Evolutionary conservation across 768 basidiomycete species (phyloP).

Genomic region (Fomitopsis serialis): DNA sequence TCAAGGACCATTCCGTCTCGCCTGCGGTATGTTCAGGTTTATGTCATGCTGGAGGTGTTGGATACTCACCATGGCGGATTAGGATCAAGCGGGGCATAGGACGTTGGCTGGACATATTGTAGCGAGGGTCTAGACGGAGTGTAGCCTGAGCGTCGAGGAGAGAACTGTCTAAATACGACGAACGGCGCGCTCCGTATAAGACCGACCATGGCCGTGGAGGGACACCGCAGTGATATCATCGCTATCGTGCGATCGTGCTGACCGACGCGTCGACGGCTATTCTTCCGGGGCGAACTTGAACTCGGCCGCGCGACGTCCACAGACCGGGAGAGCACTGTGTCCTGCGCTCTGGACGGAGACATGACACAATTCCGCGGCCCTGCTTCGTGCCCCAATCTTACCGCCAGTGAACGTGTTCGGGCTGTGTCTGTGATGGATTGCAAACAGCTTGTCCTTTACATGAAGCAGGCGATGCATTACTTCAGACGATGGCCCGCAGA

Average conservation of each 20-base stretch:
- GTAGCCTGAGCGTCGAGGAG: neutral
- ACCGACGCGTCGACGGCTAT: neutral
- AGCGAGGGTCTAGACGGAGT: neutral
- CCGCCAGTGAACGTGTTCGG: too few relatives aligned
- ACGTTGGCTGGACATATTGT: constrained; percentile 10
- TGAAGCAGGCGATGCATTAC: too few relatives aligned
- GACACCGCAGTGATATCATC: constrained; percentile 2
- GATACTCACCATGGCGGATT: constrained; percentile 42
- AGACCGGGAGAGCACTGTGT: too few relatives aligned
- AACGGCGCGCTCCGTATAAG: neutral
- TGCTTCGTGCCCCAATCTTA: too few relatives aligned
- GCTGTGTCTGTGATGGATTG: too few relatives aligned
- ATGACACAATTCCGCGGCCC: too few relatives aligned
- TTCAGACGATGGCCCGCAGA: too few relatives aligned
- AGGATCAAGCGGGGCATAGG: constrained; percentile 48
- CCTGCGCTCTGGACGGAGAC: too few relatives aligned
- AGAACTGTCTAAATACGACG: neutral
- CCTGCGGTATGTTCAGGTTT: constrained; percentile 35
- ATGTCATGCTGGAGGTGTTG: neutral
- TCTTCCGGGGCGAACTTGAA: too few relatives aligned
- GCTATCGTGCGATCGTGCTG: neutral
- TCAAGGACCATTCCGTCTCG: constrained; percentile 92
- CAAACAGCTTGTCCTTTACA: too few relatives aligned
- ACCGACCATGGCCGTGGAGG: neutral
- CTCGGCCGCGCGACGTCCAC: too few relatives aligned